Percentiles rank a stretch among this genome's conserved stretches.
Evolutionary conservation across 768 basidiomycete genomes (phyloP).

Genomic region (Hygrophorus pudorinus): DNA sequence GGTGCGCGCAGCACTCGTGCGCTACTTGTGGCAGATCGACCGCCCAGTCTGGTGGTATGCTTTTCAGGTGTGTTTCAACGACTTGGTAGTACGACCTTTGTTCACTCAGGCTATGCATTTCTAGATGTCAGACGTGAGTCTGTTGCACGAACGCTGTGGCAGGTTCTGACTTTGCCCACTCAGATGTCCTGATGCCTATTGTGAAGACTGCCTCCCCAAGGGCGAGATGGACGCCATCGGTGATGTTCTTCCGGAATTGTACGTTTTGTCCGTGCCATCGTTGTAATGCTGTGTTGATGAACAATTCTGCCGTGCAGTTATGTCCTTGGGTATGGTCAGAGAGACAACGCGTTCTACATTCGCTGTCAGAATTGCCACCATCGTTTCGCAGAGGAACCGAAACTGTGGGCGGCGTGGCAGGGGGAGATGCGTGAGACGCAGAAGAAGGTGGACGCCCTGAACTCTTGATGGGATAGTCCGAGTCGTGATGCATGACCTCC

Average conservation of each 20-base stretch:
- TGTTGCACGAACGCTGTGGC: too few relatives aligned
- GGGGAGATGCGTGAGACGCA: constrained; percentile 8
- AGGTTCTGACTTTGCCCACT: too few relatives aligned
- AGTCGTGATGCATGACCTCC: too few relatives aligned
- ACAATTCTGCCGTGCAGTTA: too few relatives aligned
- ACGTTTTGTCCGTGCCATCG: constrained; percentile 14
- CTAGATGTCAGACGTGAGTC: constrained; percentile 51
- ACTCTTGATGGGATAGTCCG: too few relatives aligned
- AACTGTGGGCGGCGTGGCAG: constrained; percentile 32
- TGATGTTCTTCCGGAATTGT: constrained; percentile 51
- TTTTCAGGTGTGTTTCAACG: constrained; percentile 35
- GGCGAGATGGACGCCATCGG: constrained; percentile 44
- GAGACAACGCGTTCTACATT: constrained; percentile 34
- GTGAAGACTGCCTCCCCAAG: constrained; percentile 48
- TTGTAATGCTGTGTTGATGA: background rate
- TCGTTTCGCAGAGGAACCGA: constrained; percentile 24
- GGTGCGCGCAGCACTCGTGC: constrained; percentile 46
- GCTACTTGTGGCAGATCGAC: constrained; percentile 32
- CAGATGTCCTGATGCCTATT: constrained; percentile 39
- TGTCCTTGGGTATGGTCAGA: constrained; percentile 29
- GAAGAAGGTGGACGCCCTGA: background rate
- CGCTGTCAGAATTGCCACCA: constrained; percentile 39
- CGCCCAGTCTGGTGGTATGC: constrained; percentile 41
- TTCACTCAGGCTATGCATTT: background rate
- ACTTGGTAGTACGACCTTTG: background rate